Evolutionary conservation across 345 rosid genomes (phyloP), one percentile per base, ranked within the genome.

Genomic region (Aquilaria sinensis): DNA sequence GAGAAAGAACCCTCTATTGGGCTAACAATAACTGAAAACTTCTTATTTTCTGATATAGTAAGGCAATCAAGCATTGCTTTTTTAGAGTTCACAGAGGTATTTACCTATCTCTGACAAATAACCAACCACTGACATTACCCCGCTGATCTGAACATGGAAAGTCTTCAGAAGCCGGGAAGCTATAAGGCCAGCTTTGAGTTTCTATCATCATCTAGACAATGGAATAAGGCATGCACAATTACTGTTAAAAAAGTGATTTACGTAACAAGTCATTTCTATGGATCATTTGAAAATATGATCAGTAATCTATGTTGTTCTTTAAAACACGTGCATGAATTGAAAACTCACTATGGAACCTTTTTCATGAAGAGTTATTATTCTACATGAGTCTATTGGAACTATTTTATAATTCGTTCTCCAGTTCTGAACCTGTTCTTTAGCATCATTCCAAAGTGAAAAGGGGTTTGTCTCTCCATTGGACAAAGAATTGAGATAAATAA

Each of bases 161-260:
- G 72, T 93, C 97, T 62, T 70, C 67, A 10, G 94, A 88, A 70
- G 83, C 72, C 12, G 80, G 90, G 77, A 90, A 93, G 51, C 69
- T 76, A 64, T 93, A 93, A 9, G 98, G 98, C 98, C 98, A 93
- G 65, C 70, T 84, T 52, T 83, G 73, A 56, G 74, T 84, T 73
- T 88, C 87, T 45, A 41, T 75, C 23, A 13, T 68, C 78, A 80
- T 78, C 96, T 93, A 37, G 43, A 3, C 43, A 5, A 2, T 4
- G 43, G 8, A 37, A 37, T 37, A 37, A 37, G 8, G 43, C 5
- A 37, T 37, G 43, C 43, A 37, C 43, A 37, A 37, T 9, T 37
- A 37, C 8, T 37, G 5, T 37, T 37, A 37, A 5, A 37, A 9
- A 37, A 37, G 43, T 37, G 43, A 37, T 37, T 37, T 37, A 37